Percentiles rank a stretch among this genome's conserved stretches.
phyloP scores from a whole-genome alignment of 2,329 filamentous ascomycete species.

The Cryphonectria nitschkei region DNA sequence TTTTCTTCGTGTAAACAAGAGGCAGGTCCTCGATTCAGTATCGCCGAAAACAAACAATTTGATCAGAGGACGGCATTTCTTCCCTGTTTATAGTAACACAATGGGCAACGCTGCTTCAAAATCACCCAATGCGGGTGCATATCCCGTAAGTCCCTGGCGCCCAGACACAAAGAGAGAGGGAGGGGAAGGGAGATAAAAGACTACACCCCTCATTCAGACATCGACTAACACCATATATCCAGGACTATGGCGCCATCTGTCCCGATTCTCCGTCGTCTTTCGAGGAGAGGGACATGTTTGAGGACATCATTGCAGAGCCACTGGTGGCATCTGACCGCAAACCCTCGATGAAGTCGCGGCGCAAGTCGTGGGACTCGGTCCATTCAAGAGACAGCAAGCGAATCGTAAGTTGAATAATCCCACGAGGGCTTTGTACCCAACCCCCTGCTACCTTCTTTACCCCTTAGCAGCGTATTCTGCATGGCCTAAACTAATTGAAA shows the following conservation, averaged over 20 bases:
- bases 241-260: constrained; percentile 6
- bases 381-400: constrained; percentile 8
- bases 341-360: background rate
- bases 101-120: constrained; percentile 13
- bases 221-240: background rate
- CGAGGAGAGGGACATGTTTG: constrained; percentile 6
- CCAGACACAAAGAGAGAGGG: background rate
- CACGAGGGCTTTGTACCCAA: too few species aligned
- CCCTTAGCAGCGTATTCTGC: background rate
- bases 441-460: background rate
- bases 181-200: too few species aligned
- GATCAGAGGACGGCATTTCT: background rate
- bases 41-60: background rate
- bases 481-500: background rate
- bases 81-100: background rate
- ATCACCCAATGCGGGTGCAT: background rate
- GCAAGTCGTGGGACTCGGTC: constrained; percentile 13
- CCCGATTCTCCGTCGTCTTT: constrained; percentile 2
- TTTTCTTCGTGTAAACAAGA: background rate
- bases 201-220: background rate
- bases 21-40: background rate
- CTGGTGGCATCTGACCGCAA: constrained; percentile 10
- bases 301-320: constrained; percentile 8
- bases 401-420: background rate
- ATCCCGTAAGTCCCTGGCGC: background rate